Evolutionary conservation across 805 yeast genomes (phyloP).

Genomic region (Clavispora santaluciae): DNA sequence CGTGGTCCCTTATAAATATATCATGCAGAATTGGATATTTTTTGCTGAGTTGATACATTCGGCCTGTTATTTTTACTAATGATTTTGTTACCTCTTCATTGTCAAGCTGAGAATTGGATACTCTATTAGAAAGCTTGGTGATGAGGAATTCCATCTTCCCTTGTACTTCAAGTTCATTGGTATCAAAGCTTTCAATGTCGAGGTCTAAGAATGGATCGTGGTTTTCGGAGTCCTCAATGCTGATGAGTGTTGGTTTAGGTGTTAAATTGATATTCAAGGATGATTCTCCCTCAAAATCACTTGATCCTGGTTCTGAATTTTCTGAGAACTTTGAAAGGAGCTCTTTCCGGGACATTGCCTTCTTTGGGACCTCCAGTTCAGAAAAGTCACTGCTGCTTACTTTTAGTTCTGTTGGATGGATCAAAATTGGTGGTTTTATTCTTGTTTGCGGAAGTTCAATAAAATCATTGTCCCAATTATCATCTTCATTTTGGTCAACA

Average conservation of each 20-base stretch:
- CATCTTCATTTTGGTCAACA: conserved; percentile 24
- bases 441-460: conserved; percentile 6
- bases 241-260: not conserved
- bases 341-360: not conserved
- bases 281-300: not conserved
- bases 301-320: not conserved
- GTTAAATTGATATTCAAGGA: not conserved
- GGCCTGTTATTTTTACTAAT: conserved; percentile 31
- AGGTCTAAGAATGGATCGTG: conserved; percentile 36
- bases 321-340: conserved; percentile 1
- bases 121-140: conserved; percentile 27
- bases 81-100: conserved; percentile 27
- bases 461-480: conserved; percentile 34
- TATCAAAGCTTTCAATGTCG: conserved; percentile 36
- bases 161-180: conserved; percentile 38
- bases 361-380: not conserved
- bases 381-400: not conserved
- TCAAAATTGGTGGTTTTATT: not conserved
- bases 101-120: conserved; percentile 26
- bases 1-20: conserved; percentile 38
- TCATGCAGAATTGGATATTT: conserved; percentile 39
- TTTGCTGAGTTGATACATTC: conserved; percentile 33
- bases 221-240: conserved; percentile 17
- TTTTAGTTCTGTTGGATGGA: not conserved
- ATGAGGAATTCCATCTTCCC: conserved; percentile 35